phyloP scores from a whole-genome alignment of 2,329 filamentous ascomycete species.

The Claviceps capensis region DNA sequence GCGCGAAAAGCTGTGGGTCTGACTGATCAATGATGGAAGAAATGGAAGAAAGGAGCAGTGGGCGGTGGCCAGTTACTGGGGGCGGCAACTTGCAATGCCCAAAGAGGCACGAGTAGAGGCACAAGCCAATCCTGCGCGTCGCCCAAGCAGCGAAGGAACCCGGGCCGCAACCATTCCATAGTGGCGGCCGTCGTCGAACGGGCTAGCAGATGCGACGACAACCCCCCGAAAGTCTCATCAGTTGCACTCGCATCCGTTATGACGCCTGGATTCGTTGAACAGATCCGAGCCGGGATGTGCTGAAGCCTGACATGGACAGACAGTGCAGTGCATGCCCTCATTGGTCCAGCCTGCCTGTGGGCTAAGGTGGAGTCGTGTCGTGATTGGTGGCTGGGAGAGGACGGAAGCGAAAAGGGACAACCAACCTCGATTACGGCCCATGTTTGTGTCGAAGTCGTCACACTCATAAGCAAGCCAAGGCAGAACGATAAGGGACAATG shows the following conservation, averaged over 20 bases:
- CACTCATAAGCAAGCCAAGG: too few species aligned
- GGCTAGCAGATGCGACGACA: too few species aligned
- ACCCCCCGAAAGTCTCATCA: too few species aligned
- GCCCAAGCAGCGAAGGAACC: too few species aligned
- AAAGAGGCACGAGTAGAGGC: too few species aligned
- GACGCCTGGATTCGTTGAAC: slow-evolving; percentile 1
- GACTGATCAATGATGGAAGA: neutral
- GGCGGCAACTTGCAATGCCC: neutral
- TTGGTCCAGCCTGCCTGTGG: neutral
- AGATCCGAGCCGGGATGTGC: neutral
- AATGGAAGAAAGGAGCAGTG: neutral
- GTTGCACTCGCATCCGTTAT: neutral
- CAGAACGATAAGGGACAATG: too few species aligned
- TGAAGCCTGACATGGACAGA: neutral
- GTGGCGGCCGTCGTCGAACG: too few species aligned
- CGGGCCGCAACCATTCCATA: too few species aligned
- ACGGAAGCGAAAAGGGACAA: neutral
- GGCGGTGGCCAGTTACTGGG: neutral
- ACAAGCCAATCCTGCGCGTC: too few species aligned
- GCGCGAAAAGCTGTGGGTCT: neutral
- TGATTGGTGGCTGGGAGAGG: neutral
- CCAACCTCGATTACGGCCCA: slow-evolving; percentile 43
- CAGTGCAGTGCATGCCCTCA: neutral
- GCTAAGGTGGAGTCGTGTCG: neutral
- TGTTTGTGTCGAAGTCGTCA: slow-evolving; percentile 16